These are phyloP conservation scores for Coleophoma eucalyptorum DNA, from an alignment of 2,329 filamentous ascomycete species.

Conservation along the genomic window DNA sequence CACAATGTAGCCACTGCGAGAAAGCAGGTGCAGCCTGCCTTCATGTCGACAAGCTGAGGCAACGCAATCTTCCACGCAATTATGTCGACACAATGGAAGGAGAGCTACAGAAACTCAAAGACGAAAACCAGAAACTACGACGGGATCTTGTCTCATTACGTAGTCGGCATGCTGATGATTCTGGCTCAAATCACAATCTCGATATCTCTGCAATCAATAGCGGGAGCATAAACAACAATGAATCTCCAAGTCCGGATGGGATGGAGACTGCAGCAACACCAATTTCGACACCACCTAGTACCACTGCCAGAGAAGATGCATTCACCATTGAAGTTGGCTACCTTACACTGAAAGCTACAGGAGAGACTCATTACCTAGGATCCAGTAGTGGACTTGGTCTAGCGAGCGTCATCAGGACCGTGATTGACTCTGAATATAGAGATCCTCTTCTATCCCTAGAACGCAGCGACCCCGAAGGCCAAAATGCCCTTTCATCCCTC, in stretches of 20 bases:
- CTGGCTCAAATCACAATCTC: neutral
- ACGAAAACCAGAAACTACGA: conserved; percentile 7
- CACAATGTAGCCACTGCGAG: conserved; percentile 11
- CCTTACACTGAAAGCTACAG: neutral
- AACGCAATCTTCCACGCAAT: conserved; percentile 4
- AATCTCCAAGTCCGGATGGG: neutral
- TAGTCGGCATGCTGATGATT: neutral
- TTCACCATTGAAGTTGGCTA: neutral
- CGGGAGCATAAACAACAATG: neutral
- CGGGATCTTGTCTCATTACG: neutral
- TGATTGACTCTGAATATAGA: neutral
- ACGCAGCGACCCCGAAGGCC: neutral
- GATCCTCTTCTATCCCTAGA: neutral
- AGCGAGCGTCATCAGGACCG: neutral
- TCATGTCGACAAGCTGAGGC: conserved; percentile 2
- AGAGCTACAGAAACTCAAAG: conserved; percentile 4
- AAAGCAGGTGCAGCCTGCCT: conserved; percentile 8
- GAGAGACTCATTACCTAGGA: conserved; percentile 10
- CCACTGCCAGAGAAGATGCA: neutral
- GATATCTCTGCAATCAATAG: neutral
- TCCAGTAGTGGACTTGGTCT: conserved; percentile 10
- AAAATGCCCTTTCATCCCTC: too few relatives aligned
- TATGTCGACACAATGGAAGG: conserved; percentile 12
- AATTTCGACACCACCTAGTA: conserved; percentile 2
- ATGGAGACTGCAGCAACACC: neutral